Evolutionary conservation across 179 eudicot genomes (phyloP), one percentile per base, ranked within the genome.

Genomic region (Sideroxylon spinosum): DNA sequence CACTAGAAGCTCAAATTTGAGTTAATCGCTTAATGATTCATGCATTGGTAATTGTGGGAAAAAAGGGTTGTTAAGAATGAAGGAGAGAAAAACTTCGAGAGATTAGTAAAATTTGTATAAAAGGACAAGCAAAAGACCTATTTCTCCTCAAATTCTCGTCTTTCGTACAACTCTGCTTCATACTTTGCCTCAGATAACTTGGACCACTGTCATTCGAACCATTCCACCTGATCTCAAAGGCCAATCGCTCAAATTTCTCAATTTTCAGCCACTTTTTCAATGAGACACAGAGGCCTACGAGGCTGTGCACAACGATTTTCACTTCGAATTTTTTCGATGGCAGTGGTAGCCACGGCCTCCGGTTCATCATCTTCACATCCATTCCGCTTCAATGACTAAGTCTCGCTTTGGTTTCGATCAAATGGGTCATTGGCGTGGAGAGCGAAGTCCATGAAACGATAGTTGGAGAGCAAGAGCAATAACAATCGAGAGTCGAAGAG

Each of bases 291-390:
- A 88, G 67, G 26, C 91, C 93, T 69, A 81, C 81, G 16, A 93
- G 76, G 4, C 86, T 82, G 5, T 77, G 63, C 9, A 93, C 80
- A 7, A 59, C 25, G 78, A 93, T 80, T 71, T 79, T 88, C 3
- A 79, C 89, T 82, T 93, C n/a, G n/a, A n/a, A n/a, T n/a, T n/a
- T n/a, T n/a, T n/a, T n/a, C n/a, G n/a, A n/a, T n/a, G n/a, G n/a
- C 0, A 76, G 66, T 6, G 89, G 89, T 7, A 85, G 88, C 94
- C 93, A 88, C 74, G 97, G 90, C 83, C 89, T 85, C 98, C 98
- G 90, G 85, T 85, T 90, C 86, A 84, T 92, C 92, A 92, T 85
- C 74, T 79, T 90, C 80, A 84, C 92, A 17, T 84, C 97, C 93
- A 90, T 71, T n/a, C n/a, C 55, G 55, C 9, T 68, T 23, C 10